These are phyloP conservation scores for Pseudotsuga menziesii DNA, from an alignment of 75 land plant genomes.

Conservation along the genomic window DNA sequence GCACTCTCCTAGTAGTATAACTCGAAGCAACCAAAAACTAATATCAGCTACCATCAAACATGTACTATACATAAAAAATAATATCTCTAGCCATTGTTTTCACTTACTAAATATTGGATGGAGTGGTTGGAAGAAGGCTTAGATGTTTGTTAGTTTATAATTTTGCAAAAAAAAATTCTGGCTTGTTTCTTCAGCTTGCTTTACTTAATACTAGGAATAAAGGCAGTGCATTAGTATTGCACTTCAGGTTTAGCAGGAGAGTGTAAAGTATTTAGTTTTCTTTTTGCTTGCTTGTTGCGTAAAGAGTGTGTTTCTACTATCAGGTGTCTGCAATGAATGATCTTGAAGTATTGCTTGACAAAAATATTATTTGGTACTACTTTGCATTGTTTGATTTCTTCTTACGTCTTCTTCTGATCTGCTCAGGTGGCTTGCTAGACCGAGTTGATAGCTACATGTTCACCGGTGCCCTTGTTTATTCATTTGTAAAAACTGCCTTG, in stretches of 20 bases:
- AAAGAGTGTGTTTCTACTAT: background rate
- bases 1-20: no score
- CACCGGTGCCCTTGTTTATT: conserved; percentile 93
- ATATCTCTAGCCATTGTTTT: background rate
- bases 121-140: background rate
- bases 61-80: background rate
- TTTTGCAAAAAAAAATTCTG: background rate
- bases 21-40: no score
- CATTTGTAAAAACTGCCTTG: conserved; percentile 68
- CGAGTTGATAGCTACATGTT: conserved; percentile 94
- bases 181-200: background rate
- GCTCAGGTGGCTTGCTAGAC: conserved; percentile 89
- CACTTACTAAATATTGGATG: background rate
- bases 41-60: background rate
- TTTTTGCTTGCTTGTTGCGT: background rate
- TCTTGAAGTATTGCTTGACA: background rate
- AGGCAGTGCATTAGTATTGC: background rate
- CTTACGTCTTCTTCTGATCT: background rate
- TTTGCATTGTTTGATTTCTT: background rate
- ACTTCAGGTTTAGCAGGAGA: background rate
- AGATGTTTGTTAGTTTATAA: background rate
- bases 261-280: background rate
- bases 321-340: background rate
- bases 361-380: background rate
- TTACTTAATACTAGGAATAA: background rate